A percentile compares a stretch with the other conserved stretches of the same genome.
Evolutionary conservation across 805 yeast genomes (phyloP).

Genomic region (Cyberlindnera suaveolens): DNA sequence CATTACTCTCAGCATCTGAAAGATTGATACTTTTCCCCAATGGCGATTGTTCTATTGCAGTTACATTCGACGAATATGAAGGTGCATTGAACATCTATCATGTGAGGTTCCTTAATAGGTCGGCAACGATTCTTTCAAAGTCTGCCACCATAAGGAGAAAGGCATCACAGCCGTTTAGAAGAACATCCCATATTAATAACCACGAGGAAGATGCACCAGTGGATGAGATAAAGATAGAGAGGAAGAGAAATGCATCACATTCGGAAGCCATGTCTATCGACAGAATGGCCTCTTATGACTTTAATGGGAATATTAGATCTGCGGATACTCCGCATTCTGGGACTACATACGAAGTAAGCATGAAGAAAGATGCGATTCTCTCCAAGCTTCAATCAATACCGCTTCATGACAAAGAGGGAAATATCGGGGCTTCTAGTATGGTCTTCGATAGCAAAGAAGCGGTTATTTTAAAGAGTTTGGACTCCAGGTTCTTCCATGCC

Average conservation of each 20-base stretch:
- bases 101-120: slow-evolving; percentile 35
- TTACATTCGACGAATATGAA: slow-evolving; percentile 46
- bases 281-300: slow-evolving; percentile 38
- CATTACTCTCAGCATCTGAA: slow-evolving; percentile 55
- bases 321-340: slow-evolving; percentile 37
- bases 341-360: slow-evolving; percentile 25
- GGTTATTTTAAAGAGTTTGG: slow-evolving; percentile 45
- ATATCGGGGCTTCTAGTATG: slow-evolving; percentile 33
- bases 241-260: slow-evolving; percentile 29
- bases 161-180: slow-evolving; percentile 18
- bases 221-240: slow-evolving; percentile 14
- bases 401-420: slow-evolving; percentile 25
- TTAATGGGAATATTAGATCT: slow-evolving; percentile 37
- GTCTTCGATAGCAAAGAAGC: slow-evolving; percentile 53
- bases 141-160: slow-evolving; percentile 12
- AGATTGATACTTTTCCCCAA: slow-evolving; percentile 50
- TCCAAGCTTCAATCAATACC: slow-evolving; percentile 46
- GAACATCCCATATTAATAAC: slow-evolving; percentile 3
- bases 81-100: slow-evolving; percentile 48
- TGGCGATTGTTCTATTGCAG: slow-evolving; percentile 38
- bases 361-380: slow-evolving; percentile 65
- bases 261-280: slow-evolving; percentile 37
- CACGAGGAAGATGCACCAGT: not conserved
- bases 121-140: not conserved
- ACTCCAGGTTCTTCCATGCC: slow-evolving; percentile 38